These are phyloP conservation scores for Telopea speciosissima DNA, from an alignment of 177 flowering plant species.

Conservation along the genomic window DNA sequence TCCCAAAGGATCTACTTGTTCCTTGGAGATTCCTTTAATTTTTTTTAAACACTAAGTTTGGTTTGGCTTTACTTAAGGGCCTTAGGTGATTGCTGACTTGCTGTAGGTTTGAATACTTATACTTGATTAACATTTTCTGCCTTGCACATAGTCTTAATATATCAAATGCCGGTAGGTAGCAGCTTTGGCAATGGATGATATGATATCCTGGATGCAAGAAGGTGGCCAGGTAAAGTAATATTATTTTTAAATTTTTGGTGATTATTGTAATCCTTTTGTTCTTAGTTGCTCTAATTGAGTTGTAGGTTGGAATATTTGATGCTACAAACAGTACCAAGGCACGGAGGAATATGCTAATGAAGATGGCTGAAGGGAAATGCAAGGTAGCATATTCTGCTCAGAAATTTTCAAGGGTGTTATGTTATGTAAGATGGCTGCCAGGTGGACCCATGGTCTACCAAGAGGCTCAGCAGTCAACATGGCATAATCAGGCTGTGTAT, in stretches of 20 bases:
- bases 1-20: too few relatives aligned
- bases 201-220: slow-evolving; percentile 99
- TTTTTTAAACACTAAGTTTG: too few relatives aligned
- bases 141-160: slow-evolving; percentile 49
- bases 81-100: too few relatives aligned
- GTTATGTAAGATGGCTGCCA: neutral
- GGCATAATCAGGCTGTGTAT: neutral
- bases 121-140: too few relatives aligned
- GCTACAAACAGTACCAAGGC: slow-evolving; percentile 86
- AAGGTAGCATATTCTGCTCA: slow-evolving; percentile 46
- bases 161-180: slow-evolving; percentile 82
- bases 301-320: slow-evolving; percentile 96
- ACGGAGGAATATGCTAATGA: slow-evolving; percentile 97
- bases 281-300: neutral
- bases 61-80: too few relatives aligned
- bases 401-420: neutral
- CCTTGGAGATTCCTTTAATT: too few relatives aligned
- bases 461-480: neutral
- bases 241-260: neutral
- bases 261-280: slow-evolving; percentile 6
- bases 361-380: slow-evolving; percentile 97
- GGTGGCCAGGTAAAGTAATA: slow-evolving; percentile 83
- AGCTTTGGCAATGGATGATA: slow-evolving; percentile 98
- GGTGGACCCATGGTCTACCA: neutral
- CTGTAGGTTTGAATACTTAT: too few relatives aligned